Evolutionary conservation across 2,329 filamentous ascomycete genomes (phyloP), one percentile per base, ranked within the genome.

Genomic region (Verticillium longisporum): DNA sequence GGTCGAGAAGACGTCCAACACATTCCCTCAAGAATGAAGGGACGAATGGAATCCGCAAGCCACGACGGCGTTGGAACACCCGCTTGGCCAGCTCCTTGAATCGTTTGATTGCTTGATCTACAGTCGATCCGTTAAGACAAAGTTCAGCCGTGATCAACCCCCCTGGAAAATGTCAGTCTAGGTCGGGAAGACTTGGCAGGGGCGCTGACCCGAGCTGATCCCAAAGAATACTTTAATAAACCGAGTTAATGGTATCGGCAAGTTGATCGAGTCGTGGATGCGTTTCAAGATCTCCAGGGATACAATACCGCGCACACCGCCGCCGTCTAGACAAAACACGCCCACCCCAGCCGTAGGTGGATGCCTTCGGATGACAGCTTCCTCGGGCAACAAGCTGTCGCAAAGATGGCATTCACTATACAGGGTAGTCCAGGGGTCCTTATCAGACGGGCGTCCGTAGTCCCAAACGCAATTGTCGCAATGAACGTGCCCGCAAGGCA

Each of bases 271-370:
- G 18, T 66, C 57, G 65, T 72, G 66, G 2, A 74, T 55, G 26
- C 67, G 56, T 56, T 70, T 60, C 6, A 73, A 63, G 38, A 74
- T 69, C 9, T 65, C 55, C 1, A 73, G 67, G 4, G 60, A 62
- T 10, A 70, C 71, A 5, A 73, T 63, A 1, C 72, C 71, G 11
- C 69, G 66, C 31, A 71, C 66, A 2, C 71, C 66, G n/a, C 71
- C 66, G 13, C 66, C 66, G 62, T 74, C 60, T 15, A 63, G 60
- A 11, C 21, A 53, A 13, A 62, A 15, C 7, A 62, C 55, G 1
- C 13, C 9, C 15, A 37, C 18, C 1, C 34, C 57, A 4, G 58
- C 14, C 1, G 55, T 62, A 2, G 60, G 33, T 7, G 15, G 61
- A 18, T 62, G 60, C 11, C 57, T 34, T 26, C 18, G 6, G 34